Evolutionary conservation across 306 rosid species (phyloP), one percentile per base, ranked within the genome.

Genomic region (Trifolium dubium): DNA sequence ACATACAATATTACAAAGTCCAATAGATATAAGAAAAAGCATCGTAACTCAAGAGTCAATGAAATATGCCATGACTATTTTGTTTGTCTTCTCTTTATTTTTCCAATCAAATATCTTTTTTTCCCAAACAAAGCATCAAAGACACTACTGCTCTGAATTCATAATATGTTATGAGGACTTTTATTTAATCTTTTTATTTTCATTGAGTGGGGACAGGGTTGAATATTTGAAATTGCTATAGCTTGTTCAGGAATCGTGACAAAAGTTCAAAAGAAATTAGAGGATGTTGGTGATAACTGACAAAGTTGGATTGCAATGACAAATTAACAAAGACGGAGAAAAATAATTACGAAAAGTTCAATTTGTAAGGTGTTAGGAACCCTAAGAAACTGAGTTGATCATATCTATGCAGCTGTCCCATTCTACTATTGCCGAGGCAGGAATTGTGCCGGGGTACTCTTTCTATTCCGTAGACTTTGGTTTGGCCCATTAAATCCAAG

Each of bases 101-200:
- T 56, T 28, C 15, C 14, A 4, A 56, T 23, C 35, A 56, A 11
- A 56, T 23, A 56, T 56, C 35, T 8, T 10, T 28, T 55, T 28
- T 56, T 23, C 63, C 35, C 23, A 56, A 55, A 10, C 35, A 28
- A 56, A 23, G 9, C 15, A 28, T 23, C 62, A 9, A 11, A 55
- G n/a, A 60, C 41, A 60, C 19, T 32, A 60, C 19, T 32, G 31
- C 0, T 32, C 23, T 13, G 7, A 60, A 31, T 14, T 60, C 19
- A 14, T 32, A 60, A 60, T 60, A 60, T 60, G n/a, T 31, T 14
- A 31, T 32, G 66, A 60, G 10, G 5, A 7, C 18, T 32, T 60
- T 60, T 14, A 7, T 60, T 60, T 60, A 14, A 31, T 60, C 66
- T 60, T 32, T 60, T 13, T 31, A 60, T 60, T 31, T 60, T 60